phyloP scores from a whole-genome alignment of 805 yeast genomes.

The Pichia paraexigua region DNA sequence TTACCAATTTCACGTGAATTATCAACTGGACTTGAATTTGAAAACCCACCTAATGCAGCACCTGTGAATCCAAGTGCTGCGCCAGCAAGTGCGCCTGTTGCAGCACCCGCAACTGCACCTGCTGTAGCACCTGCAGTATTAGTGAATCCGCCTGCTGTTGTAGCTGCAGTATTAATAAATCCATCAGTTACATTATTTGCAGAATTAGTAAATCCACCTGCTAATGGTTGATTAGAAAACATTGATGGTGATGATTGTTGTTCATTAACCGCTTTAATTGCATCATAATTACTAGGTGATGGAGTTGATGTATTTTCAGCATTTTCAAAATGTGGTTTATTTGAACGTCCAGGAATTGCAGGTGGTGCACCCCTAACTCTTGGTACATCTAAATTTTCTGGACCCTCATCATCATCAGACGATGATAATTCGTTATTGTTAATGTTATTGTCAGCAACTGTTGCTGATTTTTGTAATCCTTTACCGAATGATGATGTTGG shows the following conservation, averaged over 20 bases:
- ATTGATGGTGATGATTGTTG: constrained; percentile 3
- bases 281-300: constrained; percentile 38
- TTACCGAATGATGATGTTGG: constrained; percentile 89
- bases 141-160: constrained; percentile 4
- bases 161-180: background rate
- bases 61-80: constrained; percentile 8
- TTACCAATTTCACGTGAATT: constrained; percentile 31
- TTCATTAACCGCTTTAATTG: constrained; percentile 27
- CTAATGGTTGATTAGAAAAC: constrained; percentile 15
- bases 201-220: constrained; percentile 7
- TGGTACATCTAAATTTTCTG: constrained; percentile 24
- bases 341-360: constrained; percentile 29
- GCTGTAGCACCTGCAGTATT: constrained; percentile 1
- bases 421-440: constrained; percentile 25
- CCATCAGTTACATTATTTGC: constrained; percentile 1
- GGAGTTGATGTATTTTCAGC: constrained; percentile 12
- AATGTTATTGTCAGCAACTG: constrained; percentile 11
- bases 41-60: constrained; percentile 1
- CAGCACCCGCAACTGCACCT: background rate
- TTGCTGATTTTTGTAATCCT: constrained; percentile 36
- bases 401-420: constrained; percentile 31
- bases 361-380: constrained; percentile 23
- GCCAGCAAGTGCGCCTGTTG: background rate
- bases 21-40: background rate
- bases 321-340: constrained; percentile 28